Evolutionary conservation across 2,329 filamentous ascomycete genomes (phyloP), one percentile per base, ranked within the genome.

Genomic region (Calonectria crousiana): DNA sequence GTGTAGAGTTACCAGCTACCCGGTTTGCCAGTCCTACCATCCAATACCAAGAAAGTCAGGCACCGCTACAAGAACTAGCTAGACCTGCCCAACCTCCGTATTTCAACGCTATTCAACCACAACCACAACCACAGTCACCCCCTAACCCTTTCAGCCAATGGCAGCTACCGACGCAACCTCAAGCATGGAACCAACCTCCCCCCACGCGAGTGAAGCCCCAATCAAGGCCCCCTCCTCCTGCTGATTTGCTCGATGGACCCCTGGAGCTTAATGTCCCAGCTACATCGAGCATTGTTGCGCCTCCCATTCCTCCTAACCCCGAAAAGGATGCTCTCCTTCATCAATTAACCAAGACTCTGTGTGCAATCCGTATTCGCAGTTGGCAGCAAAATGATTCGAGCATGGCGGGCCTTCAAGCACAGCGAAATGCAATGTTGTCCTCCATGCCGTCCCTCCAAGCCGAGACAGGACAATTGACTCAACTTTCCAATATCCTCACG

Each of bases 251-350:
- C 78, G 90, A 92, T 75, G 90, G 90, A 69, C 90, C 91, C 38
- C 83, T 92, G 18, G 88, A 88, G 13, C 84, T 91, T 30, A 79
- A 87, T 20, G 85, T 90, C 16, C 88, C 90, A 3, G 84, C 87
- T 5, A 85, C 87, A 2, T 85, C 87, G 0, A 86, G 89, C 28
- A 82, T 92, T 10, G 89, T 93, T 8, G 92, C 95, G 0, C 96
- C 97, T 0, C 96, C 96, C 0, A 95, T 98, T 38, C 96, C 97
- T 0, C 96, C 95, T 0, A 99, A 99, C 81, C 97, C 97, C 0
- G 95, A 98, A 85, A 98, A 98, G 83, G 95, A 98, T 84, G 93
- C 94, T 26, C 90, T 98, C 20, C 89, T 98, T 4, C 90, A 90
- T 68, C 94, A 95, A 56, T 90, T 98, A 36, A 95, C 93, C 44